Evolutionary conservation across 805 yeast genomes (phyloP), one percentile per base, ranked within the genome.

Genomic region (Isabelozyma rhagii): DNA sequence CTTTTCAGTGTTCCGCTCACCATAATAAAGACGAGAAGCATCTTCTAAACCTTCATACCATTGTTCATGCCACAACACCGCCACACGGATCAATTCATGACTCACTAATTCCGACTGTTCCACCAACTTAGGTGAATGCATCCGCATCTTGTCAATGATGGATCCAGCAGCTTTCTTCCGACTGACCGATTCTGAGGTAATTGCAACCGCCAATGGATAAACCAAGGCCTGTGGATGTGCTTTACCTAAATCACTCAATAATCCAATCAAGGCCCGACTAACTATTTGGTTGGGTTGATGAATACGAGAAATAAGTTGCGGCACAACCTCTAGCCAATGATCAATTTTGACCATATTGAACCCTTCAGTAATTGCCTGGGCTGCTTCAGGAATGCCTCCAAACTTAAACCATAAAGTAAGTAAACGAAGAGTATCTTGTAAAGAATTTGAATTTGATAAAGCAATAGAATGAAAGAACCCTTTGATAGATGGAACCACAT

Each of bases 11-110:
- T 94, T 91, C 58, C 90, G 94, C 54, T 94, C 99, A 36, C 96
- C 97, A 67, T 91, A 93, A 72, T 86, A 94, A 47, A 88, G 79
- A 51, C 97, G 77, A 3, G 97, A 91, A 0, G 99, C 99, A 71
- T 94, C 97, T 64, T 94, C 99, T 31, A 94, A 75, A 2, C 96
- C 97, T 69, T 93, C 98, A 58, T 91, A 92, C 99, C 99, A 94
- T 63, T 87, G 86, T 61, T 94, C 99, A 61, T 91, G 96, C 97
- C 99, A 92, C 52, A 94, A 69, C 3, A 93, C 97, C 1, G 98
- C 97, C 14, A 91, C 97, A 56, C 98, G 77, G 54, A 94, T 92
- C 49, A 94, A 79, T 62, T 94, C 99, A 56, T 84, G 85, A 69
- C 96, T 88, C n/a, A 94, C 97, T 48, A 92, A 67, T 57, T 91